Base-by-base conservation (phyloP, 306 rosid genomes). In the Cajanus cajan region DNA sequence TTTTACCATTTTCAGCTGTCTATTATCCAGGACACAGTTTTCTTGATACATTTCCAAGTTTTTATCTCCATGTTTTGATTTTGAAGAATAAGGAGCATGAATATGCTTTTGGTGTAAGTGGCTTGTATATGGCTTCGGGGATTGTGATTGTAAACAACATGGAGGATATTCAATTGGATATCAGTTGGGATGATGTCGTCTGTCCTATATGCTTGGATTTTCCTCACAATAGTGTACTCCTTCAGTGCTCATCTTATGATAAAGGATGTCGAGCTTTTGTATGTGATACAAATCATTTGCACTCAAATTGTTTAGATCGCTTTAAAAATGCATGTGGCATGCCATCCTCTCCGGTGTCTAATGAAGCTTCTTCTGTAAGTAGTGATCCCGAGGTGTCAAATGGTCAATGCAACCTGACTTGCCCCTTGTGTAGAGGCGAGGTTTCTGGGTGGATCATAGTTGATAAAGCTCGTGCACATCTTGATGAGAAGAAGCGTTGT, bases 131-230 rank as follows among this genome's bases (percentile, higher is more conserved):
- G 62, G 70, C 15, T 77, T 71, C 40, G 22, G 71, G 22, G 59
- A 7, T 67, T 36, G 55, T 39, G 64, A 12, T 48, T 61, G 39
- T 25, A 43, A 55, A 25, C 37, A 18, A 16, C 39, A 82, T 85
- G 88, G 88, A 84, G 44, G 89, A 88, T 87, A 50, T 86, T 52
- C 83, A 84, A 76, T 78, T 94, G 71, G 85, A 73, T 57, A 76
- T 80, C 44, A 80, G 70, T n/a, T 94, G 92, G 98, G 95, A 94
- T 7, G 89, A 89, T 36, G 88, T 89, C 44, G 47, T 82, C 52
- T 94, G 98, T 83, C 94, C 98, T 14, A 94, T 94, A 80, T 94
- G 98, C 86, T 88, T 94, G 86, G 98, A 92, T 79, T 89, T 90
- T 76, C 98, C 98, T 69, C 98, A 92, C 85, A 92, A 92, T 69